Conservation (phyloP, 1,139 yeast species). For the Nakaseomyces delphensis region DNA sequence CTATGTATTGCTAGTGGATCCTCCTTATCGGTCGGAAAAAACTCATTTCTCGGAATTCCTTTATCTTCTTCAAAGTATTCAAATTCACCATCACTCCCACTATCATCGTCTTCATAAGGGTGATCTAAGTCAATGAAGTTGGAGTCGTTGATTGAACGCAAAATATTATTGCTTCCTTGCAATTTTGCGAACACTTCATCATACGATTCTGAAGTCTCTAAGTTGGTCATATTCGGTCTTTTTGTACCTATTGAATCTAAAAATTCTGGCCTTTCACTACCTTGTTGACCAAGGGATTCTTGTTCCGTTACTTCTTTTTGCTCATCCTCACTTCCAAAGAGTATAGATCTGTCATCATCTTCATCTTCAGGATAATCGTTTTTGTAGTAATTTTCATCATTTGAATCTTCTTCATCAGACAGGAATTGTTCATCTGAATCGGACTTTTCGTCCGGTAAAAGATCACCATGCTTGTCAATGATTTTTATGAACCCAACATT, state of each 20-base stretch:
- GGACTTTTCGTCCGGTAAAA: slow-evolving; percentile 43
- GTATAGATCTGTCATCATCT: slow-evolving; percentile 43
- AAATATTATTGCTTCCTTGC: slow-evolving; percentile 27
- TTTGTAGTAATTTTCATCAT: slow-evolving; percentile 83
- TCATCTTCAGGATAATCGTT: slow-evolving; percentile 96
- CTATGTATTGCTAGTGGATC: slow-evolving; percentile 57
- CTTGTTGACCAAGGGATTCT: slow-evolving; percentile 13
- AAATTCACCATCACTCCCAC: slow-evolving; percentile 28
- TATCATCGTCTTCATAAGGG: slow-evolving; percentile 12
- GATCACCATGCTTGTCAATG: slow-evolving; percentile 56
- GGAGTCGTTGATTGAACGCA: slow-evolving; percentile 19
- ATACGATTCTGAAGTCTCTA: slow-evolving; percentile 9
- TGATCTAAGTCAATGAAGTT: slow-evolving; percentile 24
- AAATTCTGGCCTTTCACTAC: slow-evolving; percentile 8
- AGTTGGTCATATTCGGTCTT: background rate
- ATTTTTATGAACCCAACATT: slow-evolving; percentile 59
- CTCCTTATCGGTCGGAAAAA: slow-evolving; percentile 46
- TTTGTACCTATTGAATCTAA: background rate
- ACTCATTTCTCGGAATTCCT: slow-evolving; percentile 38
- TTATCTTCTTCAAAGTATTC: slow-evolving; percentile 30
- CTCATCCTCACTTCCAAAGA: slow-evolving; percentile 34
- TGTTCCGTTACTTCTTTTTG: slow-evolving; percentile 19
- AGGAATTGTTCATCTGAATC: slow-evolving; percentile 32
- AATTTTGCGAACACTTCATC: slow-evolving; percentile 30
- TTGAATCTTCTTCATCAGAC: slow-evolving; percentile 67